Evolutionary conservation across 108 stramenopile genomes (phyloP), one percentile per base, ranked within the genome.

Genomic region (Skeletonema grethae): DNA sequence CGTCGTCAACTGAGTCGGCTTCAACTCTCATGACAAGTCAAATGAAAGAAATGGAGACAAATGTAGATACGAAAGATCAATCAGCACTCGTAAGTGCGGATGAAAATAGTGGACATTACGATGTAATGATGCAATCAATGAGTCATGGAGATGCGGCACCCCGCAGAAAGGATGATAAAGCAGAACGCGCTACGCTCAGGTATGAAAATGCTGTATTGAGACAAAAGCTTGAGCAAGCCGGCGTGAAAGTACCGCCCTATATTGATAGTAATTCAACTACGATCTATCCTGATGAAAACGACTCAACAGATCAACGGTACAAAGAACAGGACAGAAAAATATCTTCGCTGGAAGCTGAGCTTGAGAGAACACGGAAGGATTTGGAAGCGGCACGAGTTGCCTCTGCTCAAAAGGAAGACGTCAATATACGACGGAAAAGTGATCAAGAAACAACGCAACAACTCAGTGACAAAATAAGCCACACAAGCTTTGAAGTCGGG

Each of bases 161-260:
- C 11, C 65, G 35, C 1, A 45, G 30, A 61, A 35, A 64, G 77
- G 63, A 77, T 57, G 55, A 66, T 8, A 70, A 38, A 29, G 90
- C 90, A 4, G 88, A 89, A 48, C 77, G 81, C 10, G 90, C 89
- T 70, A 91, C 87, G 16, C 59, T 94, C 65, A 85, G 73, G 32
- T 94, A 94, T 60, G 90, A 94, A 72, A 94, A 94, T 82, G 85
- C 83, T 38, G 67, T 88, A 22, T 86, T 94, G 58, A 78, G 92
- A 12, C 88, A 90, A 70, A 79, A 87, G 10, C 57, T 94, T 39
- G 88, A 94, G 61, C 66, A 82, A 15, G 62, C 89, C 48, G 88
- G 90, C 8, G 84, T 83, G 10, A 91, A 90, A 60, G 48, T 88
- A 22, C 88, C 92, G 18, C 79, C 90, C 25, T 89, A 94, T 58